Conservation (phyloP, 176 grass and related monocot species). For the Oryza glaberrima region DNA sequence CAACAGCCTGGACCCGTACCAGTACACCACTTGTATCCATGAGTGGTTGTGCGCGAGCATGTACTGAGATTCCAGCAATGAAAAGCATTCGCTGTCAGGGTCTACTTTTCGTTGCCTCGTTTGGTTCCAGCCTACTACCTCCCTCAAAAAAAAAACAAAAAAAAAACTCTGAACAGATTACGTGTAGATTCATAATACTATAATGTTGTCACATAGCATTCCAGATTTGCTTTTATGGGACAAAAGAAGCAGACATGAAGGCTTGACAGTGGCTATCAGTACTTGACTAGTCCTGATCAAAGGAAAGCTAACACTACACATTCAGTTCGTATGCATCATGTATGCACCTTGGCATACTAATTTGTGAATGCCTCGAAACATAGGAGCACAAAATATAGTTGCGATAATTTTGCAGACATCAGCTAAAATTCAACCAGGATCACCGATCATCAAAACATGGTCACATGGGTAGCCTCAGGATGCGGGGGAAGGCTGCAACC, state of each 20-base stretch:
- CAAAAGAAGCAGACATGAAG: too few species aligned
- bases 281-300: not conserved
- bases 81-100: not conserved
- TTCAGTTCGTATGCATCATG: too few species aligned
- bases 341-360: too few species aligned
- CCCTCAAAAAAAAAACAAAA: too few species aligned
- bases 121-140: not conserved
- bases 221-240: too few species aligned
- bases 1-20: constrained; percentile 13
- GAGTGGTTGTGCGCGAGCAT: not conserved
- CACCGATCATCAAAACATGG: not conserved
- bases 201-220: too few species aligned
- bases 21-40: not conserved
- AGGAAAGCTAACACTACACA: not conserved
- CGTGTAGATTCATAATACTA: too few species aligned
- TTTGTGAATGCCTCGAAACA: too few species aligned
- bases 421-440: not conserved
- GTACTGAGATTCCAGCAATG: not conserved
- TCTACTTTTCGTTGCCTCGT: not conserved
- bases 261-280: not conserved
- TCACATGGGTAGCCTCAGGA: not conserved
- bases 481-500: not conserved
- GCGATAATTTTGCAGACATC: not conserved
- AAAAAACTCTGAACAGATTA: too few species aligned
- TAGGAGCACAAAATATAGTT: not conserved